Conservation (phyloP, 2,329 filamentous ascomycete genomes). For the Aureobasidium subglaciale region DNA sequence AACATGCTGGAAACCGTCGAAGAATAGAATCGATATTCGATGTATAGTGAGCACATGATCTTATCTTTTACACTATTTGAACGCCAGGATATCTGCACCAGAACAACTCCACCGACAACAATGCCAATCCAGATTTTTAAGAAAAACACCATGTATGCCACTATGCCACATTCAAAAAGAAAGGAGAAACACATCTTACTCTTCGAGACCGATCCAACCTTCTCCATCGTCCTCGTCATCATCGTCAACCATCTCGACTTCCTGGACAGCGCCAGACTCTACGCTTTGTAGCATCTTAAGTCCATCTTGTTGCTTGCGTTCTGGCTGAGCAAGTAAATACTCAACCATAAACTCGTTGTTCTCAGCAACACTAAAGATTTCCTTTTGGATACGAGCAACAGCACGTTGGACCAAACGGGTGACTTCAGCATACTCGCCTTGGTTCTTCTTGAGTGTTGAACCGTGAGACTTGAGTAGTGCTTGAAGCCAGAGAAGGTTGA, state of each 20-base stretch:
- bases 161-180: no score
- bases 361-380: constrained; percentile 75
- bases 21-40: no score
- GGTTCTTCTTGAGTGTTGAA: constrained; percentile 72
- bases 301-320: not conserved
- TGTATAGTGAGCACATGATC: no score
- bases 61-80: no score
- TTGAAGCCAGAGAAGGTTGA: constrained; percentile 90
- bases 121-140: no score
- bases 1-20: no score
- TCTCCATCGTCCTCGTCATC: constrained; percentile 11
- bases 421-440: constrained; percentile 74
- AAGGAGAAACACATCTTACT: no score
- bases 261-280: not conserved
- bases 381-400: constrained; percentile 70
- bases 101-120: no score
- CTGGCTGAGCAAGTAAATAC: constrained; percentile 53
- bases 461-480: constrained; percentile 74
- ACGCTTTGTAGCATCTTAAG: not conserved
- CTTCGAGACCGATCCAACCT: constrained; percentile 15
- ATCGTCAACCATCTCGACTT: constrained; percentile 13
- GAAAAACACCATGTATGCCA: no score
- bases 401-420: constrained; percentile 75
- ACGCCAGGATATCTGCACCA: no score
- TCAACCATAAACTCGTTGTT: constrained; percentile 86